Conservation (phyloP, 345 rosid species). For the Euphorbia peplus region DNA sequence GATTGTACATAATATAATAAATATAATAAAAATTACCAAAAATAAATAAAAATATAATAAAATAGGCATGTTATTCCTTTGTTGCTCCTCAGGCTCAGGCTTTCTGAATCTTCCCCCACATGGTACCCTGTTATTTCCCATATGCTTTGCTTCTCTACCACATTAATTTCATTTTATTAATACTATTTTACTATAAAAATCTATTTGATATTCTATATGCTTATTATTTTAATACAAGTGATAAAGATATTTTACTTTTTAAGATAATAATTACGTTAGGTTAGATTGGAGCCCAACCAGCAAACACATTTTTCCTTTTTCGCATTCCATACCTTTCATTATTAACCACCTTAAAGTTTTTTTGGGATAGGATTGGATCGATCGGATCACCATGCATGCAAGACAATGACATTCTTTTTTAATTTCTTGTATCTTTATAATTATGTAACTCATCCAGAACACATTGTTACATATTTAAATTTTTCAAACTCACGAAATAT, state of each 20-base stretch:
- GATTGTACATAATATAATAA: conserved; percentile 18
- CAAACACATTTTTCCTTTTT: neutral
- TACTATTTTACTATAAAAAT: neutral
- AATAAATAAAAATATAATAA: no score
- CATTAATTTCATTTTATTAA: neutral
- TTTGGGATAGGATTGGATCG: no score
- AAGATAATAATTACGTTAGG: neutral
- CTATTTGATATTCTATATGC: no score
- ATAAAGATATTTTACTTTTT: neutral
- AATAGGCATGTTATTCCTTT: conserved; percentile 50
- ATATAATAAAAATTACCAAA: no score
- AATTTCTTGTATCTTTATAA: no score
- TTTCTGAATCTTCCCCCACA: conserved; percentile 45
- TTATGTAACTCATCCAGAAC: no score
- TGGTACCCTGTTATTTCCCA: conserved; percentile 61
- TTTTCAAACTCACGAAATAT: no score
- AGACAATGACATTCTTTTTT: no score
- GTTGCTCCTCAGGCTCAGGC: conserved; percentile 28
- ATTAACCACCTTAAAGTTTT: no score
- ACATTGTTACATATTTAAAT: no score
- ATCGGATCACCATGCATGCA: no score
- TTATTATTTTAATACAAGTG: neutral
- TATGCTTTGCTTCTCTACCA: conserved; percentile 53
- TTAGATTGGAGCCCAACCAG: neutral
- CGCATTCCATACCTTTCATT: no score